phyloP scores from a whole-genome alignment of 169 alveolate species.

The Perkinsus chesapeaki region DNA sequence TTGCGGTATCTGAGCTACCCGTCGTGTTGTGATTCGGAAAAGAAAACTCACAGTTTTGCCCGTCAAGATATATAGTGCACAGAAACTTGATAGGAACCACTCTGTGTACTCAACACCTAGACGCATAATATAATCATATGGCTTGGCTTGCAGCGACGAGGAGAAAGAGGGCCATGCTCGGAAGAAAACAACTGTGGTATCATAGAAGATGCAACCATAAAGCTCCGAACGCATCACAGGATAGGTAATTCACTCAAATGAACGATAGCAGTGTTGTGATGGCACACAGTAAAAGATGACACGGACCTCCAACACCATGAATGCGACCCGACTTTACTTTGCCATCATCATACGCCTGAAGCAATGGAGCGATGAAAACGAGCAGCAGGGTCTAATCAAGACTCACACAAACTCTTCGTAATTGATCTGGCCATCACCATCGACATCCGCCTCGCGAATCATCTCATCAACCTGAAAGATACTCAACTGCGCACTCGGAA shows the following conservation, averaged over 20 bases:
- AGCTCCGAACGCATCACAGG: no score
- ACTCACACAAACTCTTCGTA: slow-evolving; percentile 90
- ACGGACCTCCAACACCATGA: background rate
- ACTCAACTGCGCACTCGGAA: background rate
- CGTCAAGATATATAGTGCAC: no score
- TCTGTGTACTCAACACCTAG: no score
- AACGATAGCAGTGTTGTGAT: background rate
- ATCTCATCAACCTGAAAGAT: slow-evolving; percentile 76
- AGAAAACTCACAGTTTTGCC: no score
- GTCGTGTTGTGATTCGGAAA: no score
- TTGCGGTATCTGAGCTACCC: no score
- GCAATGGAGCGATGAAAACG: background rate
- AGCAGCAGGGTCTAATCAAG: slow-evolving; percentile 68
- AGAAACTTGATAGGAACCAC: no score
- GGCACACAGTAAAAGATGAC: background rate
- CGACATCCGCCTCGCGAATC: slow-evolving; percentile 95
- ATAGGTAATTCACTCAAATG: background rate
- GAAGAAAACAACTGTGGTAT: no score
- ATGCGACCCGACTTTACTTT: background rate
- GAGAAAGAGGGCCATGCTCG: no score
- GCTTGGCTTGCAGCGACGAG: no score
- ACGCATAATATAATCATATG: no score
- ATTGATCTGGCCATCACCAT: slow-evolving; percentile 93
- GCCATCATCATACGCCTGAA: background rate
- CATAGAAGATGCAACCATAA: no score